A percentile compares a stretch with the other conserved stretches of the same genome.
phyloP scores from a whole-genome alignment of 208 protist genomes.

The Crithidia thermophila region DNA sequence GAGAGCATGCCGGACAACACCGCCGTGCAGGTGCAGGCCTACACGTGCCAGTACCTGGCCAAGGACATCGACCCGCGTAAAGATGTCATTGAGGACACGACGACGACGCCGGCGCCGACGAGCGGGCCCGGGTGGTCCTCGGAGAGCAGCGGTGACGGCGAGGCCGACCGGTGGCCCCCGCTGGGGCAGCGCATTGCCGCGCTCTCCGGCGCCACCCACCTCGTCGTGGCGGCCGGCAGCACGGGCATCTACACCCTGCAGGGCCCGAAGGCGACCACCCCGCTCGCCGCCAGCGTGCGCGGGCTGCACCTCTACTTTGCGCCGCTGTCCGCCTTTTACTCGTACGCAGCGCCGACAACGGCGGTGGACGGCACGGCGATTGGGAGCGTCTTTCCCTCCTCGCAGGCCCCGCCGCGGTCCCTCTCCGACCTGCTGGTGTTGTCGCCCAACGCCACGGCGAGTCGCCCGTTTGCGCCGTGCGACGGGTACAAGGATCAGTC shows the following conservation, averaged over 20 bases:
- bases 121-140: slow-evolving; percentile 13
- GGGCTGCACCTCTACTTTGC: slow-evolving; percentile 70
- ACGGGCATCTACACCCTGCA: slow-evolving; percentile 60
- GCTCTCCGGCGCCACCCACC: slow-evolving; percentile 52
- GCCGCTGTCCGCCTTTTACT: slow-evolving; percentile 45
- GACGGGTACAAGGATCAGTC: slow-evolving; percentile 71
- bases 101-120: slow-evolving; percentile 27
- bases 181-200: slow-evolving; percentile 43
- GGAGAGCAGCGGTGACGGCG: slow-evolving; percentile 15
- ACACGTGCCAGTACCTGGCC: slow-evolving; percentile 52
- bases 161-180: slow-evolving; percentile 10
- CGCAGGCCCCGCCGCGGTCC: neutral
- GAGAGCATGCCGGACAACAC: slow-evolving; percentile 18
- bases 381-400: slow-evolving; percentile 6
- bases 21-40: slow-evolving; percentile 31
- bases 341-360: slow-evolving; percentile 6
- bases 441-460: slow-evolving; percentile 9
- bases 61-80: slow-evolving; percentile 24
- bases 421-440: slow-evolving; percentile 19
- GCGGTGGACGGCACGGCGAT: slow-evolving; percentile 19
- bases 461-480: slow-evolving; percentile 40
- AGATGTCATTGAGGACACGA: slow-evolving; percentile 10
- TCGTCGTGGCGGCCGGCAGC: slow-evolving; percentile 67
- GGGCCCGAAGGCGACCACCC: slow-evolving; percentile 10
- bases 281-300: slow-evolving; percentile 24